phyloP scores from a whole-genome alignment of 1,284 basidiomycete species.

The Ganoderma leucocontextum region DNA sequence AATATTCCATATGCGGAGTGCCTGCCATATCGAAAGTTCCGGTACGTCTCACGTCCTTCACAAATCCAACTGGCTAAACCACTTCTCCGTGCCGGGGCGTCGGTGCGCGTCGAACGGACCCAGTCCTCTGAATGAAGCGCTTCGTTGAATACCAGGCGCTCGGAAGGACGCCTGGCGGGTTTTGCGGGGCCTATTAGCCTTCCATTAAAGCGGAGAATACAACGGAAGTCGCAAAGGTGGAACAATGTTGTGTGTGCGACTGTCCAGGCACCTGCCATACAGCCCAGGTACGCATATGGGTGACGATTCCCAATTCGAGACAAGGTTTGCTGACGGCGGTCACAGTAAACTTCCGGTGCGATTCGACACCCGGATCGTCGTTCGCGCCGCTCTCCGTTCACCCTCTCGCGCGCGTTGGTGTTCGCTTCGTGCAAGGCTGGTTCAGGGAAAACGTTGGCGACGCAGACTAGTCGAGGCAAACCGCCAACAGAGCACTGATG shows the following conservation, averaged over 20 bases:
- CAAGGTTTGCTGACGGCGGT: constrained; percentile 11
- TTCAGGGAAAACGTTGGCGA: background rate
- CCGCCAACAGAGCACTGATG: background rate
- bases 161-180: background rate
- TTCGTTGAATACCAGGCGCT: background rate
- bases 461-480: background rate
- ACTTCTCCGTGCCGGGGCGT: constrained; percentile 3
- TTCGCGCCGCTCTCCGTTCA: background rate
- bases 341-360: background rate
- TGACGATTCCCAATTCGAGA: constrained; percentile 14
- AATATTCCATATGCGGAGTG: background rate
- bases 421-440: background rate
- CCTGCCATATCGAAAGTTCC: background rate
- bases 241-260: constrained; percentile 12
- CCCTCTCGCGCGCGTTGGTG: too few species aligned
- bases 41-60: constrained; percentile 2
- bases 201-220: constrained; percentile 8
- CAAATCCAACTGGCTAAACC: background rate
- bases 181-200: constrained; percentile 1
- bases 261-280: constrained; percentile 7
- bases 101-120: background rate
- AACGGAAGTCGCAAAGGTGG: constrained; percentile 12
- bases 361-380: background rate
- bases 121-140: constrained; percentile 1
- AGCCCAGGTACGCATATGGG: constrained; percentile 15